Evolutionary conservation across 768 basidiomycete genomes (phyloP), one percentile per base, ranked within the genome.

Genomic region (Rhizopogon vesiculosus): DNA sequence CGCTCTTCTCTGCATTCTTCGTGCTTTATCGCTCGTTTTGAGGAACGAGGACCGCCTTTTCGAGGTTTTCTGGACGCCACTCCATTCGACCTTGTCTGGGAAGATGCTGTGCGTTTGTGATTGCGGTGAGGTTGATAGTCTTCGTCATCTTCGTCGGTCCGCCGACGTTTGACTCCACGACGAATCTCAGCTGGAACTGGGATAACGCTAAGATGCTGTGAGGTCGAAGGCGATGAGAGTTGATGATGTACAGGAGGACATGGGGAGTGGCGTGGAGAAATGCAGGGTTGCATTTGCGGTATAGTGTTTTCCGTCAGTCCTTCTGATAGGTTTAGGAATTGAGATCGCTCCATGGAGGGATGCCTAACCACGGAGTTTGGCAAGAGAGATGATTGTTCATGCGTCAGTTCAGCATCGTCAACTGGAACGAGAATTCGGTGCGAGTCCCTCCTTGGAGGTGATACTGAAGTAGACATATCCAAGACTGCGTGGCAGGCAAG

Each of bases 401-500:
- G 33, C 33, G 8, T 19, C 33, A 49, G 48, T 15, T 38, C 35
- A 3, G 35, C 33, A 49, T 38, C 48, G 15, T 38, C 35, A 22
- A 38, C 15, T 16, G 48, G 15, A 38, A 38, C 9, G 16, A 16
- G 15, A 15, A 16, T 18, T 9, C 35, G 19, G 5, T 38, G 48
- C 35, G 48, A 38, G 22, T 25, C 3, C 16, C 10, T 25, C 15
- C 33, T 16, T 10, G 19, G 10, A 19, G 15, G 22, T 25, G 35
- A 38, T 38, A n/a, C 19, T 38, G 48, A 22, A 49, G 48, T 16
- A 8, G 35, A 15, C 22, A 49, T 49, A 5, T 16, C 15, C 48
- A 38, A 38, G 22, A 38, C 18, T 22, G 22, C 15, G 19, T 19
- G 19, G 35, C 48, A 49, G 0, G 61, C 66, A 0, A 68, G 56